A percentile compares a stretch with the other conserved stretches of the same genome.
These are phyloP conservation scores for Rubia peregrina DNA, from an alignment of 305 asterid genomes.

Conservation along the genomic window DNA sequence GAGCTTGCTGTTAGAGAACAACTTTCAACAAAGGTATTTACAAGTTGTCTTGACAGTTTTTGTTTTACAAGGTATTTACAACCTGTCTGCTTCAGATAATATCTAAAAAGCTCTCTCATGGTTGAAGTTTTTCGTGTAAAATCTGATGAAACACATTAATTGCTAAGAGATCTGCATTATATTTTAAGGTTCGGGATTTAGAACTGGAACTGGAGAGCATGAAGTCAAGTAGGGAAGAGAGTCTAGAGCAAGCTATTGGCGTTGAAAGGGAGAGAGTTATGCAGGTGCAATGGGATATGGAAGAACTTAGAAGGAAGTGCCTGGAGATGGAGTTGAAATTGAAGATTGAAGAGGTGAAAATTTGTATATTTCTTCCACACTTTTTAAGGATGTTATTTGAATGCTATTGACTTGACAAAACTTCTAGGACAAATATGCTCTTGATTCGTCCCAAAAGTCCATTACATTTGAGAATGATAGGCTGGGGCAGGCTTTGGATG, in stretches of 20 bases:
- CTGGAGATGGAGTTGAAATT: constrained; percentile 47
- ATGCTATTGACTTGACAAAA: constrained; percentile 10
- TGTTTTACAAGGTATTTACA: no score
- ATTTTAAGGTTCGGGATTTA: constrained; percentile 50
- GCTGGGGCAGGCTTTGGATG: constrained; percentile 41
- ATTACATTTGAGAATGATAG: constrained; percentile 38
- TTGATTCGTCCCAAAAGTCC: constrained; percentile 29
- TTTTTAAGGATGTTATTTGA: constrained; percentile 2
- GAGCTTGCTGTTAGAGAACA: constrained; percentile 49
- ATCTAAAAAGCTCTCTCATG: background rate
- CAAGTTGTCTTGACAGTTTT: background rate
- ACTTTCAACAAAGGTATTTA: constrained; percentile 46
- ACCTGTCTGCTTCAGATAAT: background rate
- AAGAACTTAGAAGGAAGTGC: constrained; percentile 48
- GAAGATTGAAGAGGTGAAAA: constrained; percentile 44
- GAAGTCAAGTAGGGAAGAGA: constrained; percentile 44
- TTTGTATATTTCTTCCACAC: constrained; percentile 16
- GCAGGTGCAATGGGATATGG: constrained; percentile 65
- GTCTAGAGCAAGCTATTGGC: constrained; percentile 45
- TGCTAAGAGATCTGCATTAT: background rate
- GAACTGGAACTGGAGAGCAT: constrained; percentile 48
- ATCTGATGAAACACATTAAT: background rate
- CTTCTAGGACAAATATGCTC: constrained; percentile 35
- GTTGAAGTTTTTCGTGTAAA: background rate
- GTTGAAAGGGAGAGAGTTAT: constrained; percentile 47